Percentiles rank a stretch among this genome's conserved stretches.
Conservation (phyloP, 2,329 filamentous ascomycete genomes). For the Penicillium capsulatum region DNA sequence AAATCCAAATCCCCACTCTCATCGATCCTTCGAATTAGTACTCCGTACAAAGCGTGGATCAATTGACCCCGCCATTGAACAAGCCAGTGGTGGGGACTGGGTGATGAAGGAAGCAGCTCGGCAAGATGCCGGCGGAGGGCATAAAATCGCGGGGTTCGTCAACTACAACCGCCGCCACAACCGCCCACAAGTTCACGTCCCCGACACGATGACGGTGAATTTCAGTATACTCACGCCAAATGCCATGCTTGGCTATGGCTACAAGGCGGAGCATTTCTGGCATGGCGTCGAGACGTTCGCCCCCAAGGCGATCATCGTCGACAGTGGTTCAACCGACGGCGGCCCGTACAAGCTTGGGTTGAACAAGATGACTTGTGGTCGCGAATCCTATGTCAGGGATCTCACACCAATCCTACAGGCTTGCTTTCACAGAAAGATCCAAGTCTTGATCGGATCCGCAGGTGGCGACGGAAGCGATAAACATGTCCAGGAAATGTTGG, state of each 20-base stretch:
- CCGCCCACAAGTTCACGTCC: too few species aligned
- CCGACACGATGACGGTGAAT: too few species aligned
- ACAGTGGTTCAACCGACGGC: slow-evolving; percentile 32
- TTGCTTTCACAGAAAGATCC: not conserved
- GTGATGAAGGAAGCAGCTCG: too few species aligned
- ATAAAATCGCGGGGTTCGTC: too few species aligned
- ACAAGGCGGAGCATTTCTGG: slow-evolving; percentile 43
- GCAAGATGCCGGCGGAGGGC: too few species aligned
- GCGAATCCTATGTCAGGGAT: slow-evolving; percentile 43
- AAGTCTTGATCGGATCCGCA: slow-evolving; percentile 31
- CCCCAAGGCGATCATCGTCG: slow-evolving; percentile 30
- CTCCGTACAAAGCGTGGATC: too few species aligned
- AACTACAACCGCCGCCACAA: too few species aligned
- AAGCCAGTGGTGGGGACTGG: too few species aligned
- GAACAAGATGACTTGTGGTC: slow-evolving; percentile 38
- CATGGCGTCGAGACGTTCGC: slow-evolving; percentile 40
- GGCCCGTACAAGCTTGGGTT: slow-evolving; percentile 29
- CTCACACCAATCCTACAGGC: not conserved
- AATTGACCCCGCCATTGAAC: too few species aligned
- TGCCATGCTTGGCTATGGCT: slow-evolving; percentile 51
- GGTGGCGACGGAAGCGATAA: slow-evolving; percentile 49
- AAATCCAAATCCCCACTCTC: too few species aligned
- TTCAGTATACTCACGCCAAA: slow-evolving; percentile 49
- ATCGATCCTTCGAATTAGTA: too few species aligned
- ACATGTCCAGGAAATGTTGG: slow-evolving; percentile 41